Conservation (phyloP, 202 grass and related monocot species). For the Panicum virgatum region DNA sequence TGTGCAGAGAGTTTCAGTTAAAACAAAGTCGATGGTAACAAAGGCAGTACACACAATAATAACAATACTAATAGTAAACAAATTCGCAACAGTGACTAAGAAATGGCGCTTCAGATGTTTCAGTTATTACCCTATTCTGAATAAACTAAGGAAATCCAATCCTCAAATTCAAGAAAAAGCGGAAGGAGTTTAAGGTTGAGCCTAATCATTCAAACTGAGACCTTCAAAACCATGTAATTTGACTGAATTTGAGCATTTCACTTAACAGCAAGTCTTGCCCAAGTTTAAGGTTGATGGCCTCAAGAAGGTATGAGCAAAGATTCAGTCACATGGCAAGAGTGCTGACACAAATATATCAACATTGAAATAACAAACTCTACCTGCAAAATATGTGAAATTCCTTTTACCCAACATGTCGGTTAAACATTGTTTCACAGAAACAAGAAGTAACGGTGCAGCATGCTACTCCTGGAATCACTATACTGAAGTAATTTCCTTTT, state of each 20-base stretch:
- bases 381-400: background rate
- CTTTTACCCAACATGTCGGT: background rate
- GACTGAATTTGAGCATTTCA: conserved; percentile 10
- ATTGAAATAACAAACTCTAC: conserved; percentile 13
- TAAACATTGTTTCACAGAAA: background rate
- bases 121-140: background rate
- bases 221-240: background rate
- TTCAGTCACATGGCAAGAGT: background rate
- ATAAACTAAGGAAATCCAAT: background rate
- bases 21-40: conserved; percentile 11
- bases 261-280: background rate
- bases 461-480: background rate
- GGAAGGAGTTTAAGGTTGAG: background rate
- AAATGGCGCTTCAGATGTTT: background rate
- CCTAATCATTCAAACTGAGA: background rate
- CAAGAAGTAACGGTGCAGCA: background rate
- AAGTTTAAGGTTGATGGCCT: conserved; percentile 1
- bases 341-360: background rate
- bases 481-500: background rate
- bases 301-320: background rate
- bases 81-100: background rate
- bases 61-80: background rate
- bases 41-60: conserved; percentile 5
- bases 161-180: background rate
- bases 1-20: conserved; percentile 27